A percentile compares a stretch with the other conserved stretches of the same genome.
phyloP scores from a whole-genome alignment of 2,329 filamentous ascomycete species.

The Fusarium foetens region DNA sequence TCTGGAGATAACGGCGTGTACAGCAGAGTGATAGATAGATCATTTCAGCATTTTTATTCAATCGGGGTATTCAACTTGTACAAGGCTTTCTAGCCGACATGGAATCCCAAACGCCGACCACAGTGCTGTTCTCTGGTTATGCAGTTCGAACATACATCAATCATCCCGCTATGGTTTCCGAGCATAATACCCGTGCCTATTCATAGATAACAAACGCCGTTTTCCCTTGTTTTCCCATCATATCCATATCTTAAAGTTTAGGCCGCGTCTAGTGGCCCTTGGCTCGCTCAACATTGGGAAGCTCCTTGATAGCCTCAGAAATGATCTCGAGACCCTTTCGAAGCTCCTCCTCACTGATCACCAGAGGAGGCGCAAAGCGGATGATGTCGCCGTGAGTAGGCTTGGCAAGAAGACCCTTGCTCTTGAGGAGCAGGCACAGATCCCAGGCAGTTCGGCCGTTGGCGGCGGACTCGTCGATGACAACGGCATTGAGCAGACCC shows the following conservation, averaged over 20 bases:
- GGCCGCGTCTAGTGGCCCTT: slow-evolving; percentile 49
- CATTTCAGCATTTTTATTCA: slow-evolving; percentile 13
- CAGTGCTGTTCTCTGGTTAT: slow-evolving; percentile 30
- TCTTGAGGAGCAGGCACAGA: slow-evolving; percentile 93
- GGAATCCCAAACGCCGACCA: slow-evolving; percentile 39
- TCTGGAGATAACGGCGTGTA: background rate
- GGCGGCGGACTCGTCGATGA: slow-evolving; percentile 91
- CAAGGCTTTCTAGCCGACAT: slow-evolving; percentile 28
- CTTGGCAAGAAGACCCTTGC: slow-evolving; percentile 96
- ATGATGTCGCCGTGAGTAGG: slow-evolving; percentile 99
- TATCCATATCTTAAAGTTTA: slow-evolving; percentile 39
- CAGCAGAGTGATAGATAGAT: background rate
- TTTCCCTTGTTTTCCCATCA: slow-evolving; percentile 15
- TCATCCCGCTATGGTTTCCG: slow-evolving; percentile 30
- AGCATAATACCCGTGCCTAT: slow-evolving; percentile 13
- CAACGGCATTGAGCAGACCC: slow-evolving; percentile 92
- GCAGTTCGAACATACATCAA: slow-evolving; percentile 21
- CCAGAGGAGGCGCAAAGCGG: slow-evolving; percentile 92
- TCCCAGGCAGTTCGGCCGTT: slow-evolving; percentile 94
- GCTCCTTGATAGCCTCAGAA: slow-evolving; percentile 80
- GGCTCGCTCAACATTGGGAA: slow-evolving; percentile 68
- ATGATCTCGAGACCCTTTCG: slow-evolving; percentile 82
- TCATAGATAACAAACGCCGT: slow-evolving; percentile 32
- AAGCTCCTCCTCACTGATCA: slow-evolving; percentile 91
- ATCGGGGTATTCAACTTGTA: slow-evolving; percentile 36